Base-by-base conservation (phyloP, 768 basidiomycete genomes). In the Hygrocybe coccinea region DNA sequence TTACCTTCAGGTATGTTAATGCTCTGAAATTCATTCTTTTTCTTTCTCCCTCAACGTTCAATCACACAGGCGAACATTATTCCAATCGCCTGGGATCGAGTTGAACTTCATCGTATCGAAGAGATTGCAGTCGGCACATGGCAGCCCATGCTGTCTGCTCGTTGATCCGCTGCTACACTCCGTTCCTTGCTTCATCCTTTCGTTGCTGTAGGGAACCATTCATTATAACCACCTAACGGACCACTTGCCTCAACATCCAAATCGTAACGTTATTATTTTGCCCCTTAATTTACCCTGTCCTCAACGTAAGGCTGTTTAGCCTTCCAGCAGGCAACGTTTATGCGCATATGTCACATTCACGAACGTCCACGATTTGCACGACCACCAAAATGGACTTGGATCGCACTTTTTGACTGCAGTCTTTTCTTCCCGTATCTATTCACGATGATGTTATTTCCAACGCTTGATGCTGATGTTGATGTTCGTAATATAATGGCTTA, bases 21-120 rank as follows among this genome's bases (percentile, higher is more conserved):
- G 8, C 29, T 29, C 56, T 55, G 48, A 43, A n/a, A 52, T 36
- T 41, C 17, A 25, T 58, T 21, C 37, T 64, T 49, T 35, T 55
- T 54, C 52, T 52, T 34, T 36, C 29, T 58, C 39, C 34, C 44
- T 48, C 45, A 50, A 45, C 21, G 12, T 35, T 35, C 50, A 25
- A 22, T 24, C 24, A 48, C 46, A 60, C 60, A 89, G 87, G 77
- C 83, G 8, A 87, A 87, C 65, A 76, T 79, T 55, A 82, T 89
- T 62, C 85, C 86, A 22, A 77, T 87, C 57, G 76, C 79, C 17
- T 84, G 82, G 82, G 81, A 86, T 67, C 79, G 81, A 53, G 80
- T 89, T 36, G 76, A 83, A 55, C 75, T 89, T 48, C 84, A 86
- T 65, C 81, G 86, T 61, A 72, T 89, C 58, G 87, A 89, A 68